Conservation (phyloP, 768 basidiomycete genomes). For the Rhizopogon salebrosus region DNA sequence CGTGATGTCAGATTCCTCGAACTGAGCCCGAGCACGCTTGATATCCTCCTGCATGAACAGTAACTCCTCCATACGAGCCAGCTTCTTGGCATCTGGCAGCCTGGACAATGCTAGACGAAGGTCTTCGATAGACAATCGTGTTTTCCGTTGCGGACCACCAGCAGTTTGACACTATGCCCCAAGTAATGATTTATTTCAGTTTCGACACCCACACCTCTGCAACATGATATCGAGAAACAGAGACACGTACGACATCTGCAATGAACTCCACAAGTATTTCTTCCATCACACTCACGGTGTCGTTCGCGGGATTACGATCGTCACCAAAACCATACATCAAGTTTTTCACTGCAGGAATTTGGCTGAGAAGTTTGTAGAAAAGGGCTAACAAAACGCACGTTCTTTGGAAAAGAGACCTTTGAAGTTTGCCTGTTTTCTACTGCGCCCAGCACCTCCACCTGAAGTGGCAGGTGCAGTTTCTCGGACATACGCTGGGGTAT, state of each 20-base stretch:
- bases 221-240: slow-evolving; percentile 5
- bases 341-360: slow-evolving; percentile 53
- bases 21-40: slow-evolving; percentile 79
- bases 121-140: slow-evolving; percentile 82
- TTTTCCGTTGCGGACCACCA: slow-evolving; percentile 62
- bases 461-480: slow-evolving; percentile 41
- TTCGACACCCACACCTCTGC: slow-evolving; percentile 3
- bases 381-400: slow-evolving; percentile 39
- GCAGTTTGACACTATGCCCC: slow-evolving; percentile 63
- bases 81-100: slow-evolving; percentile 87
- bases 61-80: slow-evolving; percentile 88
- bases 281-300: slow-evolving; percentile 89
- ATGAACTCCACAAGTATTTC: slow-evolving; percentile 91
- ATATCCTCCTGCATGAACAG: slow-evolving; percentile 94
- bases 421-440: slow-evolving; percentile 61
- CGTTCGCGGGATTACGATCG: slow-evolving; percentile 80
- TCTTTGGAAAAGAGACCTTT: slow-evolving; percentile 80
- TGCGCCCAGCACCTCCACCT: slow-evolving; percentile 39
- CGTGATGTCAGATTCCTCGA: slow-evolving; percentile 51
- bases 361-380: slow-evolving; percentile 7
- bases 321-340: slow-evolving; percentile 95
- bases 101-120: slow-evolving; percentile 73
- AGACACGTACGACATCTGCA: slow-evolving; percentile 71
- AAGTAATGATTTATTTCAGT: slow-evolving; percentile 3
- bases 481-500: slow-evolving; percentile 45